Evolutionary conservation across 148 eudicot species (phyloP).

Genomic region (Talinum fruticosum): DNA sequence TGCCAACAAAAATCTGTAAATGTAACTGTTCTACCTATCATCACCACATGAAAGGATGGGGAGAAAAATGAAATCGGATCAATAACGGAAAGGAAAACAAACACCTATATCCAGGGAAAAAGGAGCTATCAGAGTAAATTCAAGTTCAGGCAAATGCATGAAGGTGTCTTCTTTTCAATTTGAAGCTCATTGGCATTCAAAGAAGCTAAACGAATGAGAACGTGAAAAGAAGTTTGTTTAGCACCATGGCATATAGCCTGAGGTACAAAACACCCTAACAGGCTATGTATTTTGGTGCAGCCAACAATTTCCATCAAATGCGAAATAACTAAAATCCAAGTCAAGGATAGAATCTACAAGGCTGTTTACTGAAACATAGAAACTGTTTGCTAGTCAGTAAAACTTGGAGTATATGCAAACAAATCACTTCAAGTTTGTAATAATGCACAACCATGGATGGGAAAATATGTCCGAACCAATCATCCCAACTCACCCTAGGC

Average conservation of each 20-base stretch:
- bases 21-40: too few species aligned
- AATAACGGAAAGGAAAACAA: neutral
- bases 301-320: neutral
- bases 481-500: too few species aligned
- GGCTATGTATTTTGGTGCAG: slow-evolving; percentile 4
- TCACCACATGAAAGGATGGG: too few species aligned
- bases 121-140: neutral
- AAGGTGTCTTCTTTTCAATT: neutral
- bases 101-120: neutral
- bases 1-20: neutral
- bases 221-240: neutral
- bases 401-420: neutral
- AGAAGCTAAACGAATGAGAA: neutral
- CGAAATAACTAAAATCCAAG: neutral
- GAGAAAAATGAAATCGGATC: too few species aligned
- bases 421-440: neutral
- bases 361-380: neutral
- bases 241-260: slow-evolving; percentile 1
- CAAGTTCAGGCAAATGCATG: too few species aligned
- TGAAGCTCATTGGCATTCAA: neutral
- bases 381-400: neutral
- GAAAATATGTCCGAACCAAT: too few species aligned
- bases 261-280: neutral
- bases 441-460: too few species aligned
- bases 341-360: neutral